A percentile compares a stretch with the other conserved stretches of the same genome.
Evolutionary conservation across 495 filamentous ascomycete species (phyloP).

Genomic region (Penicillium dipodomyicola): DNA sequence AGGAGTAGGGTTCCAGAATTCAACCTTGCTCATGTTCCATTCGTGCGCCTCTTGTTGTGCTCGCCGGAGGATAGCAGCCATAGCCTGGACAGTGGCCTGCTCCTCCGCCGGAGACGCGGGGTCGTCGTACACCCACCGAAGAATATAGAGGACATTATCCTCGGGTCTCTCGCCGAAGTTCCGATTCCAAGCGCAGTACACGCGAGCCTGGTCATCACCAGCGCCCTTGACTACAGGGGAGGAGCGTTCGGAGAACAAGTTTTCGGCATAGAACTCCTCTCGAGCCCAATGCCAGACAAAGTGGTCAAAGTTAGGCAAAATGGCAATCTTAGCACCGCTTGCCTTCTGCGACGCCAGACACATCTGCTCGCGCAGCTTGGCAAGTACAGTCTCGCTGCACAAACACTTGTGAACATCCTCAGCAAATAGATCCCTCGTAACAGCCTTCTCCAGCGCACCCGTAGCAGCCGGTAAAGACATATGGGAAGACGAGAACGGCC

Average conservation of each 20-base stretch:
- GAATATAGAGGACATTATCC: slow-evolving; percentile 72
- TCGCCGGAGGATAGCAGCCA: slow-evolving; percentile 50
- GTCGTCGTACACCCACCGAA: slow-evolving; percentile 72
- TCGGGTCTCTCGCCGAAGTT: slow-evolving; percentile 56
- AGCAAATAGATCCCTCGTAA: slow-evolving; percentile 26
- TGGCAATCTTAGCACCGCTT: slow-evolving; percentile 52
- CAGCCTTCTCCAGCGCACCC: slow-evolving; percentile 17
- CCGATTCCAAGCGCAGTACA: slow-evolving; percentile 82
- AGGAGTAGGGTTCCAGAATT: slow-evolving; percentile 64
- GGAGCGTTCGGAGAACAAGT: slow-evolving; percentile 38
- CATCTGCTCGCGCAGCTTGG: slow-evolving; percentile 35
- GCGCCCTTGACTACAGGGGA: slow-evolving; percentile 66
- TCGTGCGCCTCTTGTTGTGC: slow-evolving; percentile 55
- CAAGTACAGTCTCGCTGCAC: slow-evolving; percentile 35
- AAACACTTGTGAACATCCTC: slow-evolving; percentile 34
- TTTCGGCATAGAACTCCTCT: slow-evolving; percentile 75
- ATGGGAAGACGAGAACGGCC: slow-evolving; percentile 67
- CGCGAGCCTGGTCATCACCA: slow-evolving; percentile 50
- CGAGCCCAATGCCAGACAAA: slow-evolving; percentile 83
- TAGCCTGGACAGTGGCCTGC: slow-evolving; percentile 38
- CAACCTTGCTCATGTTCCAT: slow-evolving; percentile 59
- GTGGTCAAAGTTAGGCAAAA: slow-evolving; percentile 69
- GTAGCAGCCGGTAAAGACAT: slow-evolving; percentile 56
- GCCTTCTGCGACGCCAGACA: slow-evolving; percentile 32
- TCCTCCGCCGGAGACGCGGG: slow-evolving; percentile 39